These are phyloP conservation scores for Corynascus novoguineensis DNA, from an alignment of 495 filamentous ascomycete genomes.

Conservation along the genomic window DNA sequence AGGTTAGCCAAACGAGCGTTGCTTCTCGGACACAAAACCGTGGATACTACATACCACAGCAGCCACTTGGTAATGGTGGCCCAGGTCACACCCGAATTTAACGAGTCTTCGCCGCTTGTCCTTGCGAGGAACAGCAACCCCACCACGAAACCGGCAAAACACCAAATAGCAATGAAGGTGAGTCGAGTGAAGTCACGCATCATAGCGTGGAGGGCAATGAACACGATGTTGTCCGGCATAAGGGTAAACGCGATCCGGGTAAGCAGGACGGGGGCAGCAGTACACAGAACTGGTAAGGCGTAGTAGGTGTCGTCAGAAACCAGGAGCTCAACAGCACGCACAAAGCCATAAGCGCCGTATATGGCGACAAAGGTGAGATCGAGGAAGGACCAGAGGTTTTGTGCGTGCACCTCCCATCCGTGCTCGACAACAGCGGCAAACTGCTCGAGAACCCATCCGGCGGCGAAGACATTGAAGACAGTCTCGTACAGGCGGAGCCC, in stretches of 20 bases:
- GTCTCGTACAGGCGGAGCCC: slow-evolving; percentile 43
- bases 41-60: slow-evolving; percentile 38
- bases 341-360: slow-evolving; percentile 48
- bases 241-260: slow-evolving; percentile 60
- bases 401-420: slow-evolving; percentile 61
- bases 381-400: slow-evolving; percentile 65
- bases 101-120: slow-evolving; percentile 24
- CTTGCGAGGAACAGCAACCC: slow-evolving; percentile 54
- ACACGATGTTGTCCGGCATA: slow-evolving; percentile 63
- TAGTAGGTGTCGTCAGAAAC: slow-evolving; percentile 36
- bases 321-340: slow-evolving; percentile 47
- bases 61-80: slow-evolving; percentile 62
- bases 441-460: slow-evolving; percentile 59
- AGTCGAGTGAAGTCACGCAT: slow-evolving; percentile 60
- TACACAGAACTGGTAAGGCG: slow-evolving; percentile 56
- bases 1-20: background rate
- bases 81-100: slow-evolving; percentile 29
- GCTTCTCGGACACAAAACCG: background rate
- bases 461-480: slow-evolving; percentile 51
- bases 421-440: slow-evolving; percentile 61
- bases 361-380: slow-evolving; percentile 55
- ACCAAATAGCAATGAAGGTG: slow-evolving; percentile 58
- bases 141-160: slow-evolving; percentile 59
- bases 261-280: slow-evolving; percentile 55
- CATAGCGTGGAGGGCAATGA: slow-evolving; percentile 61